phyloP scores from a whole-genome alignment of 2,329 filamentous ascomycete genomes.

The Chaetomium globosum region DNA sequence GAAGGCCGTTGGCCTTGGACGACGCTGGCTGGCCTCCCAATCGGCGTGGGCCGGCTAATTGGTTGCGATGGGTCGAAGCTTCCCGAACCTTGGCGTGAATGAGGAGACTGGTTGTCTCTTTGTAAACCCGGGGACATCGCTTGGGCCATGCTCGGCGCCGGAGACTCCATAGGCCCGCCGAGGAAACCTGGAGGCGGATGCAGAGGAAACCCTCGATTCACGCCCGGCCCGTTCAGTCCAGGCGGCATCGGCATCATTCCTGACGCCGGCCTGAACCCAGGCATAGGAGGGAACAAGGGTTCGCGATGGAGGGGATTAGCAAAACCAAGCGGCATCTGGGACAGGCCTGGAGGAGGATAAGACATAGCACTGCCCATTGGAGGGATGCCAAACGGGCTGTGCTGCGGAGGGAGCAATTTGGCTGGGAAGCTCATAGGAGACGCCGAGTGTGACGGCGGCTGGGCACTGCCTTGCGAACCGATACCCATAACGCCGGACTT shows the following conservation, averaged over 20 bases:
- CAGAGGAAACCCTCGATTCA: conserved; percentile 50
- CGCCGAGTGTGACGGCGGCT: conserved; percentile 54
- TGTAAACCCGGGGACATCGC: conserved; percentile 42
- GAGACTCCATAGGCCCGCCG: conserved; percentile 49
- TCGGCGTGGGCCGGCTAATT: conserved; percentile 81
- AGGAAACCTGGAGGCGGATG: conserved; percentile 59
- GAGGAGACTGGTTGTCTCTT: conserved; percentile 52
- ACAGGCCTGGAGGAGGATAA: conserved; percentile 50
- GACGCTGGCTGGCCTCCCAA: conserved; percentile 80
- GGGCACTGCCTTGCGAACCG: conserved; percentile 36
- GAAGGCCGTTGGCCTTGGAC: conserved; percentile 53
- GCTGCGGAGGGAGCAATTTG: conserved; percentile 48
- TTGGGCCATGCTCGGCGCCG: conserved; percentile 46
- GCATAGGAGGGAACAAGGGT: conserved; percentile 49
- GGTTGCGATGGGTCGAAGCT: conserved; percentile 71
- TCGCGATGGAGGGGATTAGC: conserved; percentile 63
- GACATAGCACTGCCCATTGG: conserved; percentile 57
- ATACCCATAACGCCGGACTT: conserved; percentile 57
- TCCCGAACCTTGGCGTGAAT: conserved; percentile 75
- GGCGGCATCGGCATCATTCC: conserved; percentile 55
- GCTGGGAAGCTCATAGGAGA: conserved; percentile 64
- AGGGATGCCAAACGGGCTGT: conserved; percentile 57
- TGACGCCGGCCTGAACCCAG: conserved; percentile 50
- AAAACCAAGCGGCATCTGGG: conserved; percentile 50
- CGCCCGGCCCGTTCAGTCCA: conserved; percentile 51